These are phyloP conservation scores for Penicillium angulare DNA, from an alignment of 495 filamentous ascomycete genomes.

Conservation along the genomic window DNA sequence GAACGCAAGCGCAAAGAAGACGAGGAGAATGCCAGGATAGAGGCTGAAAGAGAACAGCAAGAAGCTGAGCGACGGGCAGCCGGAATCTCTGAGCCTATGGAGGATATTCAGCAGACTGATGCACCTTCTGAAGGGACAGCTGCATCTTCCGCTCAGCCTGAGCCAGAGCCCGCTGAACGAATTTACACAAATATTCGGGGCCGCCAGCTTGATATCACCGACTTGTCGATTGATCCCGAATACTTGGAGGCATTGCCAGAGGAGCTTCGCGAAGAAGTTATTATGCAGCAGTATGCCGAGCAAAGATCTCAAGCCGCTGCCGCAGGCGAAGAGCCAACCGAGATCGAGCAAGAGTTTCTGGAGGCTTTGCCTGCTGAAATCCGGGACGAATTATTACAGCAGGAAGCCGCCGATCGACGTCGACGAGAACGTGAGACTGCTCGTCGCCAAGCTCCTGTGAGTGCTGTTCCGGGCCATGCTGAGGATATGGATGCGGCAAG, in stretches of 20 bases:
- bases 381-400: conserved; percentile 81
- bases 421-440: conserved; percentile 80
- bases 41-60: conserved; percentile 45
- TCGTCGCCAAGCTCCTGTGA: conserved; percentile 57
- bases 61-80: conserved; percentile 49
- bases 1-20: conserved; percentile 64
- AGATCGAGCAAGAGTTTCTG: conserved; percentile 92
- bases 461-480: conserved; percentile 55
- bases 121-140: conserved; percentile 29
- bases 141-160: conserved; percentile 27
- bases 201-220: conserved; percentile 84
- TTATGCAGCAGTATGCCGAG: conserved; percentile 80
- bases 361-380: conserved; percentile 90
- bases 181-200: conserved; percentile 80
- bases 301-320: conserved; percentile 77
- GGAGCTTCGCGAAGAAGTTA: conserved; percentile 91
- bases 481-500: conserved; percentile 92
- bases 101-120: conserved; percentile 71
- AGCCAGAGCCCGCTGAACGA: conserved; percentile 56
- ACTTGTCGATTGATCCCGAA: conserved; percentile 87
- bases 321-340: conserved; percentile 77
- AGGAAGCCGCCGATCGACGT: conserved; percentile 85
- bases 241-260: conserved; percentile 94
- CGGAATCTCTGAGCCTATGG: conserved; percentile 65
- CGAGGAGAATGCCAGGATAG: conserved; percentile 52